Conservation (phyloP, 441 rosid genomes). For the Omphalea diandra region DNA sequence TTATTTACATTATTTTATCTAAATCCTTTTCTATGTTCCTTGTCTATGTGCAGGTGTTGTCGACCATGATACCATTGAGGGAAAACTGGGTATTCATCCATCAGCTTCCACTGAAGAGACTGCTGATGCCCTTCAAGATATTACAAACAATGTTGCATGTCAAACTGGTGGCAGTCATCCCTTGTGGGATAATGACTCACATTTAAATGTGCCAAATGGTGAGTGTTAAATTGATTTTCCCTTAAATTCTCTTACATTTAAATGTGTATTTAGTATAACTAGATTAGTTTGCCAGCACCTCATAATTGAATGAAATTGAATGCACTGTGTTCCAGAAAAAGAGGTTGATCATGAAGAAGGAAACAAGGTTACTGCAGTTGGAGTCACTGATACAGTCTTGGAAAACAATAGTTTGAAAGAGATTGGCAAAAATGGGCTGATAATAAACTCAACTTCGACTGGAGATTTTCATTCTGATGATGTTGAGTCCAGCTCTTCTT, state of each 20-base stretch:
- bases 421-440: constrained; percentile 25
- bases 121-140: constrained; percentile 28
- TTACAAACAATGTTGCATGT: constrained; percentile 29
- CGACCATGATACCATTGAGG: constrained; percentile 37
- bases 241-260: not conserved
- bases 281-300: not conserved
- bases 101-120: constrained; percentile 29
- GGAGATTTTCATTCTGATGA: constrained; percentile 21
- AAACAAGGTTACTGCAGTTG: constrained; percentile 21
- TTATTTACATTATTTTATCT: constrained; percentile 3
- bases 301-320: constrained; percentile 2
- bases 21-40: constrained; percentile 7
- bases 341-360: constrained; percentile 25
- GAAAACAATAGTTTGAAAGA: constrained; percentile 26
- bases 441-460: constrained; percentile 18
- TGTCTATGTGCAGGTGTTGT: constrained; percentile 30
- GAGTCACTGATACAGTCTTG: constrained; percentile 1
- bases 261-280: not conserved
- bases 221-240: constrained; percentile 15
- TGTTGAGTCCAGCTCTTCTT: constrained; percentile 22
- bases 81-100: constrained; percentile 33
- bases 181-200: constrained; percentile 25
- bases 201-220: constrained; percentile 29
- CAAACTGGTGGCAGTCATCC: constrained; percentile 20
- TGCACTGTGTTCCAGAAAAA: constrained; percentile 28